phyloP scores from a whole-genome alignment of 306 rosid genomes.

The Cucurbita maxima region DNA sequence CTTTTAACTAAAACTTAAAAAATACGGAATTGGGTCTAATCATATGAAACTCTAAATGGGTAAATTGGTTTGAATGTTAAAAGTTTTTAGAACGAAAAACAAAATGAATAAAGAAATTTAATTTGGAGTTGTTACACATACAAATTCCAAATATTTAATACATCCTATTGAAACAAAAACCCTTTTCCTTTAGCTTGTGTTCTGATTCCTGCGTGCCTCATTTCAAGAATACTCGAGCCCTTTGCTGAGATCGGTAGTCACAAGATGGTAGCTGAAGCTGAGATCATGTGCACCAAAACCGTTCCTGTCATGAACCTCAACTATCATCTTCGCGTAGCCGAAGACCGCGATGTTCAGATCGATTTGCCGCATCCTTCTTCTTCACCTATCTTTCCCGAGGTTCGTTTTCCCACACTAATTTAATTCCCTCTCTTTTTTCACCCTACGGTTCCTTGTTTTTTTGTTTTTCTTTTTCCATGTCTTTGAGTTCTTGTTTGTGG shows the following conservation, averaged over 20 bases:
- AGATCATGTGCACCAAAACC: slow-evolving; percentile 40
- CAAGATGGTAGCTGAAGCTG: slow-evolving; percentile 48
- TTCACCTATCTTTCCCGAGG: slow-evolving; percentile 40
- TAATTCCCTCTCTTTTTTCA: not conserved
- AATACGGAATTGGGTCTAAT: no score
- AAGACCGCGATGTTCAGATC: slow-evolving; percentile 36
- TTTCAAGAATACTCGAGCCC: not conserved
- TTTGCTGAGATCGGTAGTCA: slow-evolving; percentile 26
- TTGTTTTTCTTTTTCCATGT: not conserved
- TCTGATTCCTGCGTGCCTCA: not conserved
- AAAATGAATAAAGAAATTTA: no score
- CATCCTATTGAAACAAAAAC: not conserved
- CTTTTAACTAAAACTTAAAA: no score
- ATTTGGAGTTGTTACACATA: no score
- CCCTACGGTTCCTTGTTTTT: slow-evolving; percentile 11
- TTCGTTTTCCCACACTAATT: slow-evolving; percentile 10
- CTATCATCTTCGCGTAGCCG: slow-evolving; percentile 42
- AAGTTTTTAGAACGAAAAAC: no score
- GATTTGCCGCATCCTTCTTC: slow-evolving; percentile 44
- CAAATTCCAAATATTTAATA: no score
- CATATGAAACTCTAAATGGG: no score
- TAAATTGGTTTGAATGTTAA: no score
- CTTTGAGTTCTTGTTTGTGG: not conserved
- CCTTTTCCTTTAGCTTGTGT: not conserved
- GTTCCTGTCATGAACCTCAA: slow-evolving; percentile 49